Percentiles rank a stretch among this genome's conserved stretches.
These are phyloP conservation scores for Aspergillus pseudotamarii DNA, from an alignment of 2,329 filamentous ascomycete genomes.

Conservation along the genomic window DNA sequence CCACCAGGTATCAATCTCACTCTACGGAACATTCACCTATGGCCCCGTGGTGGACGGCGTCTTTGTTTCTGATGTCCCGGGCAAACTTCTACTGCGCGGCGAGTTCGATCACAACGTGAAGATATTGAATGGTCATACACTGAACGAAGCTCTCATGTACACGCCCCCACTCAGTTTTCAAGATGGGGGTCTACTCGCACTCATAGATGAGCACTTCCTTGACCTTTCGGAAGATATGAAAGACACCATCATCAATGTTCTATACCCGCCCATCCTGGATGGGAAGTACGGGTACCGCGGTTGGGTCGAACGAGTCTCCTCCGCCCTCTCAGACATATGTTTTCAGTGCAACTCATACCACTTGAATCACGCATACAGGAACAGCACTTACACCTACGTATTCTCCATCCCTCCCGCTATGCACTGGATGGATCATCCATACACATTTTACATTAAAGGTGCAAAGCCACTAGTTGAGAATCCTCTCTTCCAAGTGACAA, in stretches of 20 bases:
- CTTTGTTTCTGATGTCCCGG: slow-evolving; percentile 53
- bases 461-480: slow-evolving; percentile 39
- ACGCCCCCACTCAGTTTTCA: slow-evolving; percentile 37
- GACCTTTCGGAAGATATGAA: slow-evolving; percentile 30
- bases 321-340: slow-evolving; percentile 47
- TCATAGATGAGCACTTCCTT: slow-evolving; percentile 20
- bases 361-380: slow-evolving; percentile 53
- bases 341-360: slow-evolving; percentile 59
- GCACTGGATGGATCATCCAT: slow-evolving; percentile 56
- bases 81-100: slow-evolving; percentile 42
- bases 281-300: slow-evolving; percentile 52
- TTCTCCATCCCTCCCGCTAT: slow-evolving; percentile 57
- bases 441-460: slow-evolving; percentile 52
- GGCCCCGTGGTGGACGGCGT: slow-evolving; percentile 53
- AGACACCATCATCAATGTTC: slow-evolving; percentile 48
- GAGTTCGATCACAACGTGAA: slow-evolving; percentile 43
- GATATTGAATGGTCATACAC: slow-evolving; percentile 51
- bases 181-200: slow-evolving; percentile 7
- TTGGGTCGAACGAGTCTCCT: slow-evolving; percentile 45
- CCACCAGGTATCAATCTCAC: slow-evolving; percentile 41
- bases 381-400: slow-evolving; percentile 54
- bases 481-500: slow-evolving; percentile 26
- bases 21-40: slow-evolving; percentile 49
- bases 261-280: slow-evolving; percentile 57
- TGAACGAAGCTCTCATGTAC: slow-evolving; percentile 47